phyloP scores from a whole-genome alignment of 1,139 yeast species.

The Eremothecium sinecaudum region DNA sequence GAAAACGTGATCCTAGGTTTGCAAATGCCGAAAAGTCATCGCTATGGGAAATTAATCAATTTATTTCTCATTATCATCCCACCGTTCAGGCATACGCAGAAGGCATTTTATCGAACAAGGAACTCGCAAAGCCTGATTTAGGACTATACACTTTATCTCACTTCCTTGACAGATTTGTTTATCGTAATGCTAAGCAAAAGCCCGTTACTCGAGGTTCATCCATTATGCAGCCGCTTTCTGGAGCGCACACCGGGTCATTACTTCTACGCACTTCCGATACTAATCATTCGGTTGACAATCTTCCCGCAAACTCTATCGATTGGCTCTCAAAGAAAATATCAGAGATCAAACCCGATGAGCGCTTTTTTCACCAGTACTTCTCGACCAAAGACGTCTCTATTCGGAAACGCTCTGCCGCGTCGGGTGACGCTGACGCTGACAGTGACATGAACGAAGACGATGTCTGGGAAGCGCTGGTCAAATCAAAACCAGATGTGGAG shows the following conservation, averaged over 20 bases:
- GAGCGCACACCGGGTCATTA: conserved; percentile 68
- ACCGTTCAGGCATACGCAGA: conserved; percentile 76
- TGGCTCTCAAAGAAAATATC: conserved; percentile 63
- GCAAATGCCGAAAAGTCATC: conserved; percentile 76
- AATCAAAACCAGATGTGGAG: conserved; percentile 75
- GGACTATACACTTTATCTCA: conserved; percentile 82
- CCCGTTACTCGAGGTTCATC: conserved; percentile 68
- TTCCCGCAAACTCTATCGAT: conserved; percentile 73
- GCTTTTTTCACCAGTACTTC: conserved; percentile 84
- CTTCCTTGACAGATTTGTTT: conserved; percentile 91
- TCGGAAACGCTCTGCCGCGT: conserved; percentile 31
- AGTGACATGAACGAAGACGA: conserved; percentile 65
- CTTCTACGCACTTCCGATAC: conserved; percentile 61
- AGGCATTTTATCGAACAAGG: conserved; percentile 44
- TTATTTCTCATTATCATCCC: conserved; percentile 82
- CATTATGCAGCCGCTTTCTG: conserved; percentile 97
- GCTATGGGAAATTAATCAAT: conserved; percentile 75
- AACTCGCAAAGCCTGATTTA: conserved; percentile 65
- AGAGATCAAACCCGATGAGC: conserved; percentile 77
- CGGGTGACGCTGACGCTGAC: conserved; percentile 36
- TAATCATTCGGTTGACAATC: conserved; percentile 30
- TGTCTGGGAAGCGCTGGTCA: conserved; percentile 82
- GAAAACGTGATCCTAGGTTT: conserved; percentile 81
- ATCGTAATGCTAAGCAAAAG: conserved; percentile 82
- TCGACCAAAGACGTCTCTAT: conserved; percentile 44